Conservation (phyloP, 352 stramenopile genomes). For the Phytophthora macrochlamydospora region DNA sequence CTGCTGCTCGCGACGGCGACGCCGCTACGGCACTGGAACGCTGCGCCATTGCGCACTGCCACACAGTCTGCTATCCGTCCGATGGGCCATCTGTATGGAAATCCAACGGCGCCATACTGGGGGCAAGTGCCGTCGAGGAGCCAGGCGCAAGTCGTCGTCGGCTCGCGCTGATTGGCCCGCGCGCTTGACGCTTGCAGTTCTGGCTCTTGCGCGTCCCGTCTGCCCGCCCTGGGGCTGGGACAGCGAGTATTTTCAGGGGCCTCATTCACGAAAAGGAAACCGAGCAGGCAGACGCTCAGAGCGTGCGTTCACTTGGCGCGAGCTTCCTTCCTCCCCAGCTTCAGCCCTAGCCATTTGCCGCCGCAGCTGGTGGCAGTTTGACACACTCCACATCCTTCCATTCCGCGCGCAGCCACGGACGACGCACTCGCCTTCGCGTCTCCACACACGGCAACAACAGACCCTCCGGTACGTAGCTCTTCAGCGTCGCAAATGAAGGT, state of each 20-base stretch:
- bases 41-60: neutral
- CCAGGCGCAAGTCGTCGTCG: neutral
- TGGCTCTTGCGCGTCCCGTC: slow-evolving; percentile 32
- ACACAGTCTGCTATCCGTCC: slow-evolving; percentile 13
- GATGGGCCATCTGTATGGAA: slow-evolving; percentile 4
- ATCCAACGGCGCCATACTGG: neutral
- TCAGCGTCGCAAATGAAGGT: neutral
- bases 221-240: slow-evolving; percentile 10
- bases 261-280: slow-evolving; percentile 39
- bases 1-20: no score
- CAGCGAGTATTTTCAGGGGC: slow-evolving; percentile 25
- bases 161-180: slow-evolving; percentile 21
- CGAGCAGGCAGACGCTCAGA: slow-evolving; percentile 19
- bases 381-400: slow-evolving; percentile 14
- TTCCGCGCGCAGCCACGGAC: slow-evolving; percentile 17
- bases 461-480: slow-evolving; percentile 20
- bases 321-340: slow-evolving; percentile 3
- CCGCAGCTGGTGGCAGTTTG: slow-evolving; percentile 14
- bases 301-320: no score
- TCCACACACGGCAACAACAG: neutral
- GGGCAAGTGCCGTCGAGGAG: neutral
- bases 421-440: neutral
- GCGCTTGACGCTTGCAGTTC: slow-evolving; percentile 6
- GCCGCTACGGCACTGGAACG: no score
- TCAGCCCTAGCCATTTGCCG: slow-evolving; percentile 27